Conservation (phyloP, 1,139 yeast species). For the Yamadazyma jaroonii region DNA sequence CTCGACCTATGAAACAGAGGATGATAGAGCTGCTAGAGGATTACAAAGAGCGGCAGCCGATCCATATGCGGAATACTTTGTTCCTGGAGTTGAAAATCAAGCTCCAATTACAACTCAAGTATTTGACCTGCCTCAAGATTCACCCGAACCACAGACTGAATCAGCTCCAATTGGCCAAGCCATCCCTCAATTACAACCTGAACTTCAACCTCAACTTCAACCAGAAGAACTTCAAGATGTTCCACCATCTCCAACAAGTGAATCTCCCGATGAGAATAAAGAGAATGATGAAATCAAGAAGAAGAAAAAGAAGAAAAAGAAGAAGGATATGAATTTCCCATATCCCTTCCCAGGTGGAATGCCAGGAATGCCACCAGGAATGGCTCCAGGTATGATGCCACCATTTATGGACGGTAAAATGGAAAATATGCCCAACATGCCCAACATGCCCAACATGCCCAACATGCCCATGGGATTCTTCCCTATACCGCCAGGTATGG, state of each 20-base stretch:
- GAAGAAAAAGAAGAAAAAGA: slow-evolving; percentile 16
- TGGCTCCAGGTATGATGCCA: slow-evolving; percentile 16
- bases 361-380: slow-evolving; percentile 8
- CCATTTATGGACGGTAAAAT: slow-evolving; percentile 12
- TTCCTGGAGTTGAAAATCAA: slow-evolving; percentile 11
- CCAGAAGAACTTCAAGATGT: slow-evolving; percentile 4
- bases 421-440: slow-evolving; percentile 13
- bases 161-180: no score
- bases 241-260: background rate
- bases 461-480: slow-evolving; percentile 16
- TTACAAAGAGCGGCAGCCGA: slow-evolving; percentile 21
- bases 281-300: slow-evolving; percentile 15
- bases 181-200: background rate
- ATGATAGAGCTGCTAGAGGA: slow-evolving; percentile 15
- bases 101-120: background rate
- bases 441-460: slow-evolving; percentile 13
- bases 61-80: slow-evolving; percentile 19
- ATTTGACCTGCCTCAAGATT: background rate
- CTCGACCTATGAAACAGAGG: slow-evolving; percentile 24
- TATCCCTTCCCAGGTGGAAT: slow-evolving; percentile 14
- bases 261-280: slow-evolving; percentile 13
- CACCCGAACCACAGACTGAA: no score
- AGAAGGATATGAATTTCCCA: slow-evolving; percentile 11
- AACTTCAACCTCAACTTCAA: slow-evolving; percentile 2
- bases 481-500: slow-evolving; percentile 18